Percentiles rank a stretch among this genome's conserved stretches.
These are phyloP conservation scores for Chrysanthemum lavandulifolium DNA, from an alignment of 129 eudicot genomes.

Conservation along the genomic window DNA sequence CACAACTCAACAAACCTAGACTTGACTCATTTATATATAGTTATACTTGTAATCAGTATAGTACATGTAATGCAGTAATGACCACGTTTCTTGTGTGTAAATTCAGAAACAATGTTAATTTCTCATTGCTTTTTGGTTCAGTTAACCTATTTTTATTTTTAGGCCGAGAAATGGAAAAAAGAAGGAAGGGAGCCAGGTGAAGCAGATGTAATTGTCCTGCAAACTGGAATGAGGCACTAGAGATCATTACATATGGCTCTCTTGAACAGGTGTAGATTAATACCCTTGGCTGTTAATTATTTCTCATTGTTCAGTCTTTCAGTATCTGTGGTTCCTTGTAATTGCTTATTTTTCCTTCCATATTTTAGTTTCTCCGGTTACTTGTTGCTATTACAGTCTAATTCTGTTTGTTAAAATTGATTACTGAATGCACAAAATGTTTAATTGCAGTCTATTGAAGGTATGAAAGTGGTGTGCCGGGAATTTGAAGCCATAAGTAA, in stretches of 20 bases:
- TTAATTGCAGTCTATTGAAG: slow-evolving; percentile 87
- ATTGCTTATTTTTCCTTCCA: neutral
- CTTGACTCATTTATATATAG: too few species aligned
- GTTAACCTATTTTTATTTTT: neutral
- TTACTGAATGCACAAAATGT: slow-evolving; percentile 7
- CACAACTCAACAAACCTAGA: too few species aligned
- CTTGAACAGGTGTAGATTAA: slow-evolving; percentile 74
- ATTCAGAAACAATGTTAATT: slow-evolving; percentile 1
- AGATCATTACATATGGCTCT: slow-evolving; percentile 80
- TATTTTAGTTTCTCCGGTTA: neutral
- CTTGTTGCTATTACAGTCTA: too few species aligned
- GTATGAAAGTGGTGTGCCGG: slow-evolving; percentile 96
- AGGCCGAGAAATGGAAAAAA: slow-evolving; percentile 97
- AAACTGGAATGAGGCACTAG: slow-evolving; percentile 98
- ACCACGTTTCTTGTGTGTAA: neutral
- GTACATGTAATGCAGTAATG: neutral
- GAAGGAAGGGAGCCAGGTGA: slow-evolving; percentile 97
- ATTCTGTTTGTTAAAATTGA: neutral
- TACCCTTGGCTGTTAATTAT: neutral
- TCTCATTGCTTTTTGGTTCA: neutral
- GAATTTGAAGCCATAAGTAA: slow-evolving; percentile 65
- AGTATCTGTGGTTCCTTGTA: neutral
- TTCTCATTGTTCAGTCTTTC: too few species aligned
- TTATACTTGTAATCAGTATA: too few species aligned
- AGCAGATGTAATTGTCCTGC: slow-evolving; percentile 65